phyloP scores from a whole-genome alignment of 805 yeast genomes.

The Maudiozyma barnettii region DNA sequence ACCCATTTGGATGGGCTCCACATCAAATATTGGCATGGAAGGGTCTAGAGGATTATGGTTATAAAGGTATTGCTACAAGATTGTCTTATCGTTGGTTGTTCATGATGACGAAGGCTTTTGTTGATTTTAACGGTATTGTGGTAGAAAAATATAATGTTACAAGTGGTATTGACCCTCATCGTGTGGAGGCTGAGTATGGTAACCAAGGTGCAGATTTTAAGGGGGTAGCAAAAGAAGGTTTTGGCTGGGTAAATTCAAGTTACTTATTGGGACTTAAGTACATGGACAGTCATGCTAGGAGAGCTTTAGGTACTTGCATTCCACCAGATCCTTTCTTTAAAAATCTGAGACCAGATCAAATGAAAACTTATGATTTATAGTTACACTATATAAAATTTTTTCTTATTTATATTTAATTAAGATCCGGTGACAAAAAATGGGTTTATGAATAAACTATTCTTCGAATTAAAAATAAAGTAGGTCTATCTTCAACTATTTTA shows the following conservation, averaged over 20 bases:
- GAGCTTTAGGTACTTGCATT: conserved; percentile 73
- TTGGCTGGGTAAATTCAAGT: conserved; percentile 96
- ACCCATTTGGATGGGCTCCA: conserved; percentile 98
- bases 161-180: conserved; percentile 72
- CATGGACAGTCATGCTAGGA: conserved; percentile 53
- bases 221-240: conserved; percentile 92
- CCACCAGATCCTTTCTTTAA: conserved; percentile 57
- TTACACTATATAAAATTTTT: not conserved
- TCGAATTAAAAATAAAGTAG: too few relatives aligned
- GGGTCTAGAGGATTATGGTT: conserved; percentile 70
- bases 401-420: not conserved
- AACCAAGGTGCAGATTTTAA: conserved; percentile 89
- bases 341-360: conserved; percentile 37
- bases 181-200: conserved; percentile 93
- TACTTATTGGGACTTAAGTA: conserved; percentile 63
- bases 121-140: conserved; percentile 86
- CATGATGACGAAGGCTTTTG: conserved; percentile 81
- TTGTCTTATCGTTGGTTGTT: conserved; percentile 82
- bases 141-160: conserved; percentile 94
- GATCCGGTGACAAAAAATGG: too few relatives aligned
- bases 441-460: too few relatives aligned
- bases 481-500: too few relatives aligned
- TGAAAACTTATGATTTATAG: conserved; percentile 15
- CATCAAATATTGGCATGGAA: conserved; percentile 93
- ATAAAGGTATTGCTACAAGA: conserved; percentile 51